phyloP scores from a whole-genome alignment of 2,329 filamentous ascomycete species.

The Orbilia javanica region DNA sequence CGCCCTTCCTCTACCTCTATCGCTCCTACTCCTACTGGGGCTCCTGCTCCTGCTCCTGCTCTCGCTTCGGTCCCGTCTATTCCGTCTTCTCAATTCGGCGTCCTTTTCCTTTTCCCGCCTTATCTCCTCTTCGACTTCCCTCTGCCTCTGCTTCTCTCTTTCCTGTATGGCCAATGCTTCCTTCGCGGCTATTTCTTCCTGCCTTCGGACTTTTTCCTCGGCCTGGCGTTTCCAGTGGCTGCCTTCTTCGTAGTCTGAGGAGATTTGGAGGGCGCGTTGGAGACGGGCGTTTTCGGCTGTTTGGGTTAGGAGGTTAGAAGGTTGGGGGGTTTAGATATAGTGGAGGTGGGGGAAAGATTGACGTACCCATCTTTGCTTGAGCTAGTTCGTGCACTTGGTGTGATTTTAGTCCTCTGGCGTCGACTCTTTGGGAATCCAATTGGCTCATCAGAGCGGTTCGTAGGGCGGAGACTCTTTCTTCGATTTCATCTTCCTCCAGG shows the following conservation, averaged over 20 bases:
- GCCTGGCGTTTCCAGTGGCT: conserved; percentile 88
- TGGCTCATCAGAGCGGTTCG: conserved; percentile 74
- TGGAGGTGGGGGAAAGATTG: background rate
- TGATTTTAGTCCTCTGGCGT: conserved; percentile 77
- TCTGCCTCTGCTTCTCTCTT: conserved; percentile 64
- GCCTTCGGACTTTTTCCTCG: conserved; percentile 70
- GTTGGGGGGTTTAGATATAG: background rate
- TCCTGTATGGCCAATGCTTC: conserved; percentile 62
- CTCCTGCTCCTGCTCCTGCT: conserved; percentile 46
- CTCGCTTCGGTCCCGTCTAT: conserved; percentile 46
- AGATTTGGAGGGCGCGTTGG: conserved; percentile 86
- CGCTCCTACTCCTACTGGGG: conserved; percentile 30
- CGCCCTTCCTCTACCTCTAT: background rate
- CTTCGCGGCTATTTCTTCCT: conserved; percentile 64
- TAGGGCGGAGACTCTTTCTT: conserved; percentile 77
- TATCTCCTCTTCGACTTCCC: conserved; percentile 47
- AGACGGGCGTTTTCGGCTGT: conserved; percentile 83
- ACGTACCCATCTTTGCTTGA: conserved; percentile 85
- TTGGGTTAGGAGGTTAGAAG: background rate
- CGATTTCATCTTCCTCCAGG: conserved; percentile 90
- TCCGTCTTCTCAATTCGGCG: conserved; percentile 33
- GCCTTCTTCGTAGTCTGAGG: conserved; percentile 85
- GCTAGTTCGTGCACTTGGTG: conserved; percentile 97
- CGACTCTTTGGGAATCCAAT: conserved; percentile 68
- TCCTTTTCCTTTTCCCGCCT: conserved; percentile 61